Evolutionary conservation across 176 grass and related monocot species (phyloP).

Genomic region (Hordeum marinum): DNA sequence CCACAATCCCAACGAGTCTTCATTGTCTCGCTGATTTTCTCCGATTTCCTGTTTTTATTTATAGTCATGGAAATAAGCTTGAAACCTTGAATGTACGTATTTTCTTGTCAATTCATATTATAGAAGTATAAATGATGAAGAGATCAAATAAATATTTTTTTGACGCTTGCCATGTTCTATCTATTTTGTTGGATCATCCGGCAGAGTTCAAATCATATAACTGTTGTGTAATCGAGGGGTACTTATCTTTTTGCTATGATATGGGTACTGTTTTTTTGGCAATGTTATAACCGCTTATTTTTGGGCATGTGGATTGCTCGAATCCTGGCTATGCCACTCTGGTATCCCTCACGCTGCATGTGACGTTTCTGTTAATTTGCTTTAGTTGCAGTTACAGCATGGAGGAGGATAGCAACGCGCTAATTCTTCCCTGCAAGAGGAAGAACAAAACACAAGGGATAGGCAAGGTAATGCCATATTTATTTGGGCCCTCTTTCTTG

Average conservation of each 20-base stretch:
- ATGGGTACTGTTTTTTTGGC: not conserved
- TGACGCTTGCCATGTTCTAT: not conserved
- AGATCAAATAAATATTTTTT: not conserved
- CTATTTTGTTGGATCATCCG: not conserved
- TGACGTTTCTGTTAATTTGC: not conserved
- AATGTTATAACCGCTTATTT: not conserved
- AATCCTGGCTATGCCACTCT: not conserved
- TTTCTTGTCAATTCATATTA: not conserved
- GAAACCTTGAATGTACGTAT: not conserved
- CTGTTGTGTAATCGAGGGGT: not conserved
- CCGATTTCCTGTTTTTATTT: not conserved
- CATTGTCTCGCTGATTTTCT: not conserved
- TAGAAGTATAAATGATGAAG: not conserved
- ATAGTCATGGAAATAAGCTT: not conserved
- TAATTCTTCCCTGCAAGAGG: conserved; percentile 61
- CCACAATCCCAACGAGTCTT: conserved; percentile 5
- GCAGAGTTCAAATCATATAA: not conserved
- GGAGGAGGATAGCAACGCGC: conserved; percentile 50
- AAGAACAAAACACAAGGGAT: conserved; percentile 60
- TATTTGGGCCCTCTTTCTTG: not conserved
- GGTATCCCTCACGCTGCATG: not conserved
- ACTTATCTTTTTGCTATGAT: not conserved
- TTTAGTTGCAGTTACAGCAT: conserved; percentile 27
- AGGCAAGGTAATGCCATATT: conserved; percentile 42
- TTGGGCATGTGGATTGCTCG: not conserved